Conservation (phyloP, 176 grass and related monocot species). For the Saccharum spontaneum region DNA sequence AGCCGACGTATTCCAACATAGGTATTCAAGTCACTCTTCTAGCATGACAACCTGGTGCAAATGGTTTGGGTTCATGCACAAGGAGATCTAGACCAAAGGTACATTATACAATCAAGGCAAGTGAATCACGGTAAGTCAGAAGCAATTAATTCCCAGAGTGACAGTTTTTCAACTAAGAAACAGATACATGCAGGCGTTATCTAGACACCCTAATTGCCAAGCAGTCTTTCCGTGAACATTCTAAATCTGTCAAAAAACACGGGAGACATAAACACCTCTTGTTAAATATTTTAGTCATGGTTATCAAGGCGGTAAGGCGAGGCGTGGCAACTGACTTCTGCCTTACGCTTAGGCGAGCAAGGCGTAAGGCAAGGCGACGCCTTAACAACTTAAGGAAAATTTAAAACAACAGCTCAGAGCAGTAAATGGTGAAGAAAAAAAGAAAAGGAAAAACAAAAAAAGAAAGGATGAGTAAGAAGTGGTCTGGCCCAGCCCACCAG, state of each 20-base stretch:
- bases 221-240: not conserved
- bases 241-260: not conserved
- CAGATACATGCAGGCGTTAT: not conserved
- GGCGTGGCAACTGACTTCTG: no score
- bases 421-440: no score
- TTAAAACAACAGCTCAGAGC: no score
- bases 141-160: not conserved
- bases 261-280: not conserved
- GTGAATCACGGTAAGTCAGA: not conserved
- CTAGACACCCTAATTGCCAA: not conserved
- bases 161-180: no score
- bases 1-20: not conserved
- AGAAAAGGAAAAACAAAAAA: no score
- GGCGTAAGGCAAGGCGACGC: no score
- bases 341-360: no score
- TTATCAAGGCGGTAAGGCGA: no score
- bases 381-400: no score
- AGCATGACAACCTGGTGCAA: not conserved
- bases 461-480: no score
- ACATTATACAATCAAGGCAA: not conserved
- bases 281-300: not conserved
- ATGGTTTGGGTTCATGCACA: not conserved
- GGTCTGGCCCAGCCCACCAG: no score
- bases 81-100: not conserved
- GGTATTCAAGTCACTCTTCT: not conserved